phyloP scores from a whole-genome alignment of 148 eudicot genomes.

The Vaccinium vitisidaea region DNA sequence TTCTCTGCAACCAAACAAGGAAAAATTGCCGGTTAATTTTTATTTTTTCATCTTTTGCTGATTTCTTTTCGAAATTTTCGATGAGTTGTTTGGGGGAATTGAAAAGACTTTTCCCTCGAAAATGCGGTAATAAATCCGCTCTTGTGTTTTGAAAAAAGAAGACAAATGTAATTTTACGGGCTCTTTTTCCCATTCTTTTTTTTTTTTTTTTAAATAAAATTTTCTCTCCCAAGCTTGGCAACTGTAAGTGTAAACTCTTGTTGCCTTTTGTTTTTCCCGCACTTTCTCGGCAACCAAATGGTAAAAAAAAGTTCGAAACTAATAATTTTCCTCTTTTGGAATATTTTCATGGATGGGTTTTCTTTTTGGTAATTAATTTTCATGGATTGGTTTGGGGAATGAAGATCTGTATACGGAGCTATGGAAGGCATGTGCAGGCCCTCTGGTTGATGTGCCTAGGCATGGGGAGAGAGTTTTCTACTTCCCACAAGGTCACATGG shows the following conservation, averaged over 20 bases:
- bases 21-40: neutral
- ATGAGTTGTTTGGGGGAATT: neutral
- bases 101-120: neutral
- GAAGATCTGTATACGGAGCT: slow-evolving; percentile 68
- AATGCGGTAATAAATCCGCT: neutral
- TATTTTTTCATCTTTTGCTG: neutral
- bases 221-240: neutral
- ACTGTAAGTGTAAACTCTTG: neutral
- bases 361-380: neutral
- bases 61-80: neutral
- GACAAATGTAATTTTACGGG: neutral
- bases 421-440: slow-evolving; percentile 97
- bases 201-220: neutral
- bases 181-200: neutral
- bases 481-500: slow-evolving; percentile 96
- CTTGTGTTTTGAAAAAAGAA: slow-evolving; percentile 12
- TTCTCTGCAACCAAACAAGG: neutral
- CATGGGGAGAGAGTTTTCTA: slow-evolving; percentile 67
- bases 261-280: slow-evolving; percentile 12
- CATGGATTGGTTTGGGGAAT: slow-evolving; percentile 25
- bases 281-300: slow-evolving; percentile 9
- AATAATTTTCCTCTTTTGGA: neutral
- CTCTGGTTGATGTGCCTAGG: slow-evolving; percentile 73
- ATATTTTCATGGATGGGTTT: slow-evolving; percentile 20
- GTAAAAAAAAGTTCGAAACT: neutral